These are phyloP conservation scores for Dictyostelium capitatum DNA, from an alignment of 78 protist species.

Conservation along the genomic window DNA sequence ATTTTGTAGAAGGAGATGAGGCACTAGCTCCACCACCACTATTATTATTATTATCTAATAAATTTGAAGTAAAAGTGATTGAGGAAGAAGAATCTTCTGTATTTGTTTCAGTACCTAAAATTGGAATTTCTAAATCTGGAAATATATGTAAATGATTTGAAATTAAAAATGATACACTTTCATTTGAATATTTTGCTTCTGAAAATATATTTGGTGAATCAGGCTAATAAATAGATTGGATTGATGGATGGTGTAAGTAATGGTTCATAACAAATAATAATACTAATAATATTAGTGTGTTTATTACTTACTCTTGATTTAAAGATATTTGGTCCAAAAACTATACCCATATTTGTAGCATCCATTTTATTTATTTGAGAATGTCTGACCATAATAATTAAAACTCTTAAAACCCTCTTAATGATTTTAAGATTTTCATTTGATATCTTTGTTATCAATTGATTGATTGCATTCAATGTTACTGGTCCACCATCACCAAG, in stretches of 20 bases:
- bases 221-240: neutral
- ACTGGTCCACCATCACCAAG: constrained; percentile 2
- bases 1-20: neutral
- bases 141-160: constrained; percentile 26
- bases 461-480: neutral
- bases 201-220: constrained; percentile 46
- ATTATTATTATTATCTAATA: neutral
- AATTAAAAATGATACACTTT: constrained; percentile 40
- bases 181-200: constrained; percentile 62
- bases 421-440: constrained; percentile 35
- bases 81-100: neutral
- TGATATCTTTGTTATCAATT: constrained; percentile 4
- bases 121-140: constrained; percentile 69
- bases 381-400: constrained; percentile 42
- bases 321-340: constrained; percentile 64
- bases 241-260: neutral
- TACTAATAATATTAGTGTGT: too few species aligned
- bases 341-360: constrained; percentile 67
- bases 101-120: constrained; percentile 74
- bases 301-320: constrained; percentile 14
- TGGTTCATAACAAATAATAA: too few species aligned
- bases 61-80: neutral
- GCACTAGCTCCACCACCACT: neutral
- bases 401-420: constrained; percentile 41
- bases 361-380: constrained; percentile 54